These are phyloP conservation scores for Ophiostoma ips DNA, from an alignment of 2,329 filamentous ascomycete genomes.

Conservation along the genomic window DNA sequence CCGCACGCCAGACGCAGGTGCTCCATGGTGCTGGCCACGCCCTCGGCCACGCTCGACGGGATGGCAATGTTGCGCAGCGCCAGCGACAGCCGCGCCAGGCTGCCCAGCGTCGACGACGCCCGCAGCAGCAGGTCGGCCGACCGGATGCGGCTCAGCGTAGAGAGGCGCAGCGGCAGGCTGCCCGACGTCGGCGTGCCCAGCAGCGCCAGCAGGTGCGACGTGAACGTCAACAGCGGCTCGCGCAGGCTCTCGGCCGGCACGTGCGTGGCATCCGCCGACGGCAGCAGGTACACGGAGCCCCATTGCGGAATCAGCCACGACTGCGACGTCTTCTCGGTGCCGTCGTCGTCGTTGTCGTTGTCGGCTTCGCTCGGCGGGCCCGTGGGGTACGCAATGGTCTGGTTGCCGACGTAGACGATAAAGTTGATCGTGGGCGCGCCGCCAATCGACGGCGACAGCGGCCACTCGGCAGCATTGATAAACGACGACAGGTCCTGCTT, in stretches of 20 bases:
- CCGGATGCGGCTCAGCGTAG: constrained; percentile 72
- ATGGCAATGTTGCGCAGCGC: constrained; percentile 86
- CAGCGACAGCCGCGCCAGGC: constrained; percentile 69
- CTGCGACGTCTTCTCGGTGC: constrained; percentile 32
- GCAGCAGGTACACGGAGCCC: constrained; percentile 57
- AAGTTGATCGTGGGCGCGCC: constrained; percentile 92
- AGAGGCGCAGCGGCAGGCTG: constrained; percentile 72
- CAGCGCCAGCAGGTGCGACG: constrained; percentile 75
- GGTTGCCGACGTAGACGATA: constrained; percentile 73
- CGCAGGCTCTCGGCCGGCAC: constrained; percentile 55
- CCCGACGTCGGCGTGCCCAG: constrained; percentile 73
- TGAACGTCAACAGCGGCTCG: constrained; percentile 77
- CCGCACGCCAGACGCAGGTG: constrained; percentile 68
- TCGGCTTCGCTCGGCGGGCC: constrained; percentile 18
- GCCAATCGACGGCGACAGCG: constrained; percentile 84
- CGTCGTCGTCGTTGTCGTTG: constrained; percentile 18
- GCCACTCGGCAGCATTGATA: constrained; percentile 97
- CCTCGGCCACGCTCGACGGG: constrained; percentile 70
- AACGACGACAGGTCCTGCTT: constrained; percentile 87
- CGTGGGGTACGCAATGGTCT: constrained; percentile 42
- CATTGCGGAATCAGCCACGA: constrained; percentile 93
- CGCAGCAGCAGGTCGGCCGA: constrained; percentile 75
- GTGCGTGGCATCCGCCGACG: constrained; percentile 30
- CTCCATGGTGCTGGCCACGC: constrained; percentile 63
- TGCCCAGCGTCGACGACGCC: constrained; percentile 87